A percentile compares a stretch with the other conserved stretches of the same genome.
phyloP scores from a whole-genome alignment of 352 stramenopile genomes.

The Globisporangium irregulare region DNA sequence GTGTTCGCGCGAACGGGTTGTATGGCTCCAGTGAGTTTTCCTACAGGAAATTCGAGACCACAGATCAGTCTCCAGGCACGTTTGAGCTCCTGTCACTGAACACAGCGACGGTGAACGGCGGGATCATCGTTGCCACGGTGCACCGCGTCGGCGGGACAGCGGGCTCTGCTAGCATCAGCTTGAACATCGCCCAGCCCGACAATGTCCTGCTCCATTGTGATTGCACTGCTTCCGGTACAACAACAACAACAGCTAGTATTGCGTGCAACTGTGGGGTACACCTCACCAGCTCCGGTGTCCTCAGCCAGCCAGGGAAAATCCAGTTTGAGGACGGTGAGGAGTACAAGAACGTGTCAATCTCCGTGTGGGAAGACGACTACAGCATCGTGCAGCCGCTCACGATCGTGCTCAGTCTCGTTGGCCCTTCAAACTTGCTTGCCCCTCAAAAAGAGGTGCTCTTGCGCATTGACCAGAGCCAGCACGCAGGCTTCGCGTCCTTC shows the following conservation, averaged over 20 bases:
- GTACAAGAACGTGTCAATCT: slow-evolving; percentile 30
- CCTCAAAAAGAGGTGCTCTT: slow-evolving; percentile 26
- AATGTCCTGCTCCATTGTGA: slow-evolving; percentile 33
- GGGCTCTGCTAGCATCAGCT: slow-evolving; percentile 21
- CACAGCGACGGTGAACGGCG: slow-evolving; percentile 23
- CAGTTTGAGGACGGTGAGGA: slow-evolving; percentile 47
- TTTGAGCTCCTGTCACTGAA: slow-evolving; percentile 22
- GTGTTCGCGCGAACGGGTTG: slow-evolving; percentile 5
- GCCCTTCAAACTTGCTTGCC: slow-evolving; percentile 12
- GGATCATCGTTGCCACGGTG: slow-evolving; percentile 22
- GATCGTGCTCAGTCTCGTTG: slow-evolving; percentile 23
- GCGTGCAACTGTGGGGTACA: slow-evolving; percentile 39
- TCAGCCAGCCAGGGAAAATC: slow-evolving; percentile 22
- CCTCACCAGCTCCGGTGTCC: slow-evolving; percentile 16
- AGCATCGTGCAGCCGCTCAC: slow-evolving; percentile 19
- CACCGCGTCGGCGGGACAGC: slow-evolving; percentile 34
- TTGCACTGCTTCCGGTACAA: background rate
- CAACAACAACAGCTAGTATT: background rate
- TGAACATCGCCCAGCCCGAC: slow-evolving; percentile 33
- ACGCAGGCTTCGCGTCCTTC: slow-evolving; percentile 36
- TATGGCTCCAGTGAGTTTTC: slow-evolving; percentile 4
- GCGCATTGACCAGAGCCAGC: slow-evolving; percentile 25
- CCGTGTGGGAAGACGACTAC: slow-evolving; percentile 36
- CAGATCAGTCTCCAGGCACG: slow-evolving; percentile 3
- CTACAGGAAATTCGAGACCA: background rate